phyloP scores from a whole-genome alignment of 352 stramenopile species.

The Pythium rhizo-oryzae region DNA sequence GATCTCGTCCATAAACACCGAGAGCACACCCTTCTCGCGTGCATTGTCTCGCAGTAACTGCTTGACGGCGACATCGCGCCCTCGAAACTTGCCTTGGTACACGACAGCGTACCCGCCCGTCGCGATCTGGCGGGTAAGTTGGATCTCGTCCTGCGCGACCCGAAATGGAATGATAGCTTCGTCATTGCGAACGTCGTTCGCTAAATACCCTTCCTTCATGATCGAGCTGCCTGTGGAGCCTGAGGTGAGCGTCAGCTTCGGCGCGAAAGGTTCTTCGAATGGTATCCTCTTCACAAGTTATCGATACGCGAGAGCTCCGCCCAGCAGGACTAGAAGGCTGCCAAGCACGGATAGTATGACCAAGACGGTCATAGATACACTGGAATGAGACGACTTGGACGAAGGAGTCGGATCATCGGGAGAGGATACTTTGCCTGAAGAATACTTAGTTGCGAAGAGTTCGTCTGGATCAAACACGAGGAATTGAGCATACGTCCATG shows the following conservation, averaged over 20 bases:
- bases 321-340: neutral
- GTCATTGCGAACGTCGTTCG: slow-evolving; percentile 33
- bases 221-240: neutral
- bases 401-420: neutral
- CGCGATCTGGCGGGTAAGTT: slow-evolving; percentile 8
- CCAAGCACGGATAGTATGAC: neutral
- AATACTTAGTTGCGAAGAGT: neutral
- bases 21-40: slow-evolving; percentile 22
- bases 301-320: neutral
- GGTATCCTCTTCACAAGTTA: neutral
- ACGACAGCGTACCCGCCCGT: slow-evolving; percentile 29
- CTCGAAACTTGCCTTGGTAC: slow-evolving; percentile 12
- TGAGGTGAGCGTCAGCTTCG: neutral
- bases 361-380: neutral
- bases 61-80: slow-evolving; percentile 22
- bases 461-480: neutral
- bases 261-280: neutral
- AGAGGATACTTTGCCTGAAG: neutral
- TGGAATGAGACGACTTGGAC: neutral
- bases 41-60: slow-evolving; percentile 26
- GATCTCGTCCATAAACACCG: slow-evolving; percentile 39
- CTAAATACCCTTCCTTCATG: slow-evolving; percentile 9
- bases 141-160: slow-evolving; percentile 16
- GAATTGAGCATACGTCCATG: too few species aligned
- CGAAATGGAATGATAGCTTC: slow-evolving; percentile 16